These are phyloP conservation scores for Silene vulgaris DNA, from an alignment of 179 eudicot species.

Conservation along the genomic window DNA sequence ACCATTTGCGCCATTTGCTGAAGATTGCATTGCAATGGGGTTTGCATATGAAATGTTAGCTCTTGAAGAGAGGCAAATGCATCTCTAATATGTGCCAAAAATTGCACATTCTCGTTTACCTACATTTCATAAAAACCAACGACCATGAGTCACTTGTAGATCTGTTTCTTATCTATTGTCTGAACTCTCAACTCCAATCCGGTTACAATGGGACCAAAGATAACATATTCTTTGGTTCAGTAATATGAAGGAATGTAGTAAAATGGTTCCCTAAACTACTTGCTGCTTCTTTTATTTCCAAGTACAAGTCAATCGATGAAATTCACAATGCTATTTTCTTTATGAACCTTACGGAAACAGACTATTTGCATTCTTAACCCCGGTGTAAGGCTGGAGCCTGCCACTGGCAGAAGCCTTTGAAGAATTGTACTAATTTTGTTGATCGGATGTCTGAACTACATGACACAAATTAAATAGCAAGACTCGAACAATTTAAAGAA, in stretches of 20 bases:
- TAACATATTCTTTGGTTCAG: background rate
- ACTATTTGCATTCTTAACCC: background rate
- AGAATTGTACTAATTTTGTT: background rate
- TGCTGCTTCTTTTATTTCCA: background rate
- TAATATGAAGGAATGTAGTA: background rate
- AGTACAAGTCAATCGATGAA: background rate
- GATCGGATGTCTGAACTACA: background rate
- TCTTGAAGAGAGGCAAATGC: conserved; percentile 44
- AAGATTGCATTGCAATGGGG: conserved; percentile 22
- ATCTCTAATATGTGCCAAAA: conserved; percentile 54
- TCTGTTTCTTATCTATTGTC: background rate
- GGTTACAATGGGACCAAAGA: background rate
- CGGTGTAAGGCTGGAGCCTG: background rate
- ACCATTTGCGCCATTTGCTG: conserved; percentile 42
- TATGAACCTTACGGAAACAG: background rate
- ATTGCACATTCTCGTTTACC: conserved; percentile 62
- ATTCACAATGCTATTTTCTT: background rate
- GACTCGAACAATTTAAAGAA: background rate
- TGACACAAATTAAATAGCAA: background rate
- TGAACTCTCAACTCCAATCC: background rate
- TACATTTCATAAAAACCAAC: conserved; percentile 22
- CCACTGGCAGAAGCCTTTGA: too few relatives aligned
- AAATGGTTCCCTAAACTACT: background rate
- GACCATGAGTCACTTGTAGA: background rate
- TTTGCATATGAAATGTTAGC: conserved; percentile 29